Conservation (phyloP, 2,329 filamentous ascomycete species). For the Coniochaeta hoffmannii region DNA sequence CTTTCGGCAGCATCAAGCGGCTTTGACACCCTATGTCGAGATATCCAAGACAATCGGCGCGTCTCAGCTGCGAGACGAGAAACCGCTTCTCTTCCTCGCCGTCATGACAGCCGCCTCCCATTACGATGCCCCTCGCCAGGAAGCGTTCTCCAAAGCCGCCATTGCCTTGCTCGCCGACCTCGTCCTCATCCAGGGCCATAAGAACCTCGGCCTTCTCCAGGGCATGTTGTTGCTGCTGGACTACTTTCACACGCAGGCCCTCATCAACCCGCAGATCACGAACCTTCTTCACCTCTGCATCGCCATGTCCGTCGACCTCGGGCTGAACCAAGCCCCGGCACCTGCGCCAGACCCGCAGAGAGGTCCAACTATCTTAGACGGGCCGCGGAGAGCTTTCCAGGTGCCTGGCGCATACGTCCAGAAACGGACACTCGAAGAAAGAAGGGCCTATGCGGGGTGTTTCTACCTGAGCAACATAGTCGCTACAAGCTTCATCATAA, state of each 20-base stretch:
- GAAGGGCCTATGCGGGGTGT: constrained; percentile 33
- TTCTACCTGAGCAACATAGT: constrained; percentile 30
- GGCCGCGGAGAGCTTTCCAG: not conserved
- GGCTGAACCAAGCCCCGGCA: constrained; percentile 11
- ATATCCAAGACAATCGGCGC: constrained; percentile 5
- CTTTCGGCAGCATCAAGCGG: constrained; percentile 10
- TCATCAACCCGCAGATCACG: constrained; percentile 11
- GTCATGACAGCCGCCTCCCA: constrained; percentile 15
- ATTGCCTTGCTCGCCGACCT: constrained; percentile 11
- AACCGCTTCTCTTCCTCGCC: constrained; percentile 14
- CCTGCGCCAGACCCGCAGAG: constrained; percentile 4
- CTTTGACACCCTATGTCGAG: constrained; percentile 11
- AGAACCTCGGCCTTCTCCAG: constrained; percentile 6
- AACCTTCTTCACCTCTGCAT: constrained; percentile 13
- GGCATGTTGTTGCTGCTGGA: constrained; percentile 11
- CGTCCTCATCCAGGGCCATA: constrained; percentile 7
- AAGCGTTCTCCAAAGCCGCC: constrained; percentile 8
- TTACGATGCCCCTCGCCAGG: constrained; percentile 13
- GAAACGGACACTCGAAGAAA: constrained; percentile 23
- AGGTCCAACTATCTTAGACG: constrained; percentile 5
- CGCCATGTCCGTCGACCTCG: constrained; percentile 14
- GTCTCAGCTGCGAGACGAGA: constrained; percentile 7
- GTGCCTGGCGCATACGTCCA: not conserved
- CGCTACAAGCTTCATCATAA: constrained; percentile 7
- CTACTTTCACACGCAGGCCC: constrained; percentile 12